Conservation (phyloP, 495 filamentous ascomycete species). For the Tuber magnatum region DNA sequence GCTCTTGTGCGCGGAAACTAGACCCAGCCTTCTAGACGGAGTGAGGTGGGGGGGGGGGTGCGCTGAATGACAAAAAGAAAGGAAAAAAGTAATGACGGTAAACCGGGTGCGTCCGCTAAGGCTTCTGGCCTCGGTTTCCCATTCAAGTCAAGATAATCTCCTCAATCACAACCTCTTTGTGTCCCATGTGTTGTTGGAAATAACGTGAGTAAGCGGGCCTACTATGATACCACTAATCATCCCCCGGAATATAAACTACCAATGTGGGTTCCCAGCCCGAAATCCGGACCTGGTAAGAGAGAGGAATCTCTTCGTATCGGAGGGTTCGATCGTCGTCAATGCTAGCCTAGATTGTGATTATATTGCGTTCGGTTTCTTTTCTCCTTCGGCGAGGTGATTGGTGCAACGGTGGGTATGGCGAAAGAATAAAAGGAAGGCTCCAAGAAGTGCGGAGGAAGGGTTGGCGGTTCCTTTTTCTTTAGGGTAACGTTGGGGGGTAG, state of each 20-base stretch:
- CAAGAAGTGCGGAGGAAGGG: neutral
- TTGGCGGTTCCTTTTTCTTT: slow-evolving; percentile 3
- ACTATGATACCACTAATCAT: slow-evolving; percentile 10
- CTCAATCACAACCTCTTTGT: slow-evolving; percentile 31
- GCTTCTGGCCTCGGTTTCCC: slow-evolving; percentile 35
- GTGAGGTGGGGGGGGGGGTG: slow-evolving; percentile 7
- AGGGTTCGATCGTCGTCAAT: neutral
- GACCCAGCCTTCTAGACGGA: slow-evolving; percentile 10
- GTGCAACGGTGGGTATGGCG: neutral
- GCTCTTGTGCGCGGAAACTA: slow-evolving; percentile 15
- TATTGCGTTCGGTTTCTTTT: neutral
- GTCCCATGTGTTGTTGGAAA: slow-evolving; percentile 36
- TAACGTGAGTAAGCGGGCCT: slow-evolving; percentile 8
- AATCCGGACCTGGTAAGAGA: slow-evolving; percentile 7
- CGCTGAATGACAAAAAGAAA: slow-evolving; percentile 5
- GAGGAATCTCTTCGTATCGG: neutral
- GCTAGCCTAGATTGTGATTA: neutral
- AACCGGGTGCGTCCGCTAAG: slow-evolving; percentile 17
- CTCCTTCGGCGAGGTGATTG: neutral
- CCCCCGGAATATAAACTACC: slow-evolving; percentile 28
- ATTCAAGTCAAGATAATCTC: slow-evolving; percentile 35
- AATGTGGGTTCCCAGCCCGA: slow-evolving; percentile 20
- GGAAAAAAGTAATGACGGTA: neutral
- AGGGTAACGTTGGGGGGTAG: neutral
- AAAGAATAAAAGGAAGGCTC: neutral